Conservation (phyloP, 495 filamentous ascomycete species). For the Aspergillus avenaceus region DNA sequence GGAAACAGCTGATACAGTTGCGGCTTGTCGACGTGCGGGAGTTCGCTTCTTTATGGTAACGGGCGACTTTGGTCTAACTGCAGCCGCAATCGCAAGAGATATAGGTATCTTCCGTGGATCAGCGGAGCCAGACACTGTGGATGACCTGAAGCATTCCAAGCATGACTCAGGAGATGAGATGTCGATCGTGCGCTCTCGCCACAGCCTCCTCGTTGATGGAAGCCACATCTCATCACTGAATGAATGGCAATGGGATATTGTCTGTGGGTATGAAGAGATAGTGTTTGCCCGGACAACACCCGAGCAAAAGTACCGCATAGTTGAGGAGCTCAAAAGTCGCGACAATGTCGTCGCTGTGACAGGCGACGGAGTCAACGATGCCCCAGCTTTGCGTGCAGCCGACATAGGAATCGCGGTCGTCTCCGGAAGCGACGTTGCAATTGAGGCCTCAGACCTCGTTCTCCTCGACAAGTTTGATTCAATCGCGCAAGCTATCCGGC, state of each 20-base stretch:
- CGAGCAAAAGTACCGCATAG: conserved; percentile 73
- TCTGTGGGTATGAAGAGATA: conserved; percentile 58
- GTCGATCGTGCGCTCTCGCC: conserved; percentile 14
- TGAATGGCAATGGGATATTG: conserved; percentile 51
- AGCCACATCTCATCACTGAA: conserved; percentile 54
- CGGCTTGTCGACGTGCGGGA: conserved; percentile 57
- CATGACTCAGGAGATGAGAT: conserved; percentile 3
- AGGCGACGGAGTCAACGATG: conserved; percentile 69
- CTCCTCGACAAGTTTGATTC: conserved; percentile 68
- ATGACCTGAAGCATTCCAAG: conserved; percentile 15
- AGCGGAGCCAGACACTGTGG: conserved; percentile 32
- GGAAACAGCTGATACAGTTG: conserved; percentile 48
- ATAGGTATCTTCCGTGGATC: conserved; percentile 59
- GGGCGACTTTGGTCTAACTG: conserved; percentile 64
- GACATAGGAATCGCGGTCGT: conserved; percentile 68
- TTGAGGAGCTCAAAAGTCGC: conserved; percentile 58
- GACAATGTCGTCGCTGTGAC: conserved; percentile 71
- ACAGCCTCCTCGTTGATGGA: conserved; percentile 42
- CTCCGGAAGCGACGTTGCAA: conserved; percentile 53
- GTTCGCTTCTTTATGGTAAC: conserved; percentile 75
- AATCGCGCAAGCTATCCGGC: conserved; percentile 62
- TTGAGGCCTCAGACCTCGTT: conserved; percentile 86
- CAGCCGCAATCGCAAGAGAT: conserved; percentile 58
- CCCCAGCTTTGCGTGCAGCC: conserved; percentile 59
- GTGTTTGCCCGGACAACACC: conserved; percentile 73